These are phyloP conservation scores for Salix koriyanagi DNA, from an alignment of 345 rosid species.

Conservation along the genomic window DNA sequence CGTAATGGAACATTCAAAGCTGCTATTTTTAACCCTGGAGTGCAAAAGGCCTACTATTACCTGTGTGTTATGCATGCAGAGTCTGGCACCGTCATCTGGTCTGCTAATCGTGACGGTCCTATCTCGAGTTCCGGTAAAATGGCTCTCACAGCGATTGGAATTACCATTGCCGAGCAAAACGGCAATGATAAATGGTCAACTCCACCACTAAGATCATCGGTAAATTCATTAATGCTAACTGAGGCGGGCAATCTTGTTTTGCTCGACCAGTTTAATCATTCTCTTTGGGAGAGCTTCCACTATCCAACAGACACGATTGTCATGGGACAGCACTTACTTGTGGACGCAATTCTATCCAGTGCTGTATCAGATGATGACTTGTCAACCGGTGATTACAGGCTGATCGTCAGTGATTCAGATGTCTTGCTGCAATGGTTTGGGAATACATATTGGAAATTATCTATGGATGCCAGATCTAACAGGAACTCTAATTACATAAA, in stretches of 20 bases:
- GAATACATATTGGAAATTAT: conserved; percentile 67
- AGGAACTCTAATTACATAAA: conserved; percentile 34
- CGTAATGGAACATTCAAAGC: conserved; percentile 56
- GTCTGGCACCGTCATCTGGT: conserved; percentile 66
- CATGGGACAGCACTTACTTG: conserved; percentile 50
- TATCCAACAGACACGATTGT: conserved; percentile 74
- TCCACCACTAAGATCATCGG: conserved; percentile 49
- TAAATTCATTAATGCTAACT: conserved; percentile 40
- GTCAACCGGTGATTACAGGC: conserved; percentile 57
- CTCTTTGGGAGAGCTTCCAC: conserved; percentile 79
- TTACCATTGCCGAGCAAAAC: conserved; percentile 44
- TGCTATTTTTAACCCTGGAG: conserved; percentile 50
- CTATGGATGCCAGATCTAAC: conserved; percentile 52
- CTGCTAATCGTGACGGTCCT: conserved; percentile 70
- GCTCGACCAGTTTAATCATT: conserved; percentile 49
- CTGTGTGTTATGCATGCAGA: conserved; percentile 59
- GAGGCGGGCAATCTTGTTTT: conserved; percentile 76
- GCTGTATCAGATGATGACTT: conserved; percentile 44
- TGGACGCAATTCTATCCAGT: conserved; percentile 40
- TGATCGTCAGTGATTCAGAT: conserved; percentile 44
- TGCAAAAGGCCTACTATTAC: conserved; percentile 45
- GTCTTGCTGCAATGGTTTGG: conserved; percentile 54
- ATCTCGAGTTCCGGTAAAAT: conserved; percentile 56
- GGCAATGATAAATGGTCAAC: conserved; percentile 61
- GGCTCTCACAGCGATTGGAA: conserved; percentile 54